A percentile compares a stretch with the other conserved stretches of the same genome.
Conservation (phyloP, 176 grass and related monocot species). For the Eleusine indica region DNA sequence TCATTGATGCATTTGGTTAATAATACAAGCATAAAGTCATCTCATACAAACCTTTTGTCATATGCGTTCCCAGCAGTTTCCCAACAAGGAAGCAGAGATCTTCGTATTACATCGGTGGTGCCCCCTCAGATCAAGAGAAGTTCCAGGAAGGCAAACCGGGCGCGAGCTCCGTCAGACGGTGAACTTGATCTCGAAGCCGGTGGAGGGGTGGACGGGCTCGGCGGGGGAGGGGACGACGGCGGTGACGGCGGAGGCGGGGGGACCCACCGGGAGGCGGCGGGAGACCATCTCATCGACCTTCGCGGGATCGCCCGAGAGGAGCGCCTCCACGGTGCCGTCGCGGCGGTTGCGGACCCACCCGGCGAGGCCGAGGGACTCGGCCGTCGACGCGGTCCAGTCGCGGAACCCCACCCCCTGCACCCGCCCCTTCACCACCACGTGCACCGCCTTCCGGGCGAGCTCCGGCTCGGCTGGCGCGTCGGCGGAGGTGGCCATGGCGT, state of each 20-base stretch:
- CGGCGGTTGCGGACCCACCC: constrained; percentile 86
- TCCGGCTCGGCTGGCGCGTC: constrained; percentile 26
- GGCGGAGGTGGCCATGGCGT: constrained; percentile 43
- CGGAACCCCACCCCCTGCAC: constrained; percentile 85
- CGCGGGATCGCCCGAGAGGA: constrained; percentile 66
- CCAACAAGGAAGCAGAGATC: background rate
- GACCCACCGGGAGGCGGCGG: constrained; percentile 38
- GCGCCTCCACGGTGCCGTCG: constrained; percentile 78
- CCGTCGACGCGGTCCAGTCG: constrained; percentile 77
- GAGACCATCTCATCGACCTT: constrained; percentile 74
- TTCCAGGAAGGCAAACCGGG: background rate
- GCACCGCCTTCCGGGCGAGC: constrained; percentile 46
- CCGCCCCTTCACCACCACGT: constrained; percentile 70
- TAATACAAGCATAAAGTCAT: background rate
- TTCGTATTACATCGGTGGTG: background rate
- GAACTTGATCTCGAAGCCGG: constrained; percentile 70
- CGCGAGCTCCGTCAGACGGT: constrained; percentile 40
- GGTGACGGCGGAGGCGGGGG: constrained; percentile 60
- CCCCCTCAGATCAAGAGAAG: background rate
- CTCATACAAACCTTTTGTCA: background rate
- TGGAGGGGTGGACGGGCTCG: constrained; percentile 40
- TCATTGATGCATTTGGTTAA: background rate
- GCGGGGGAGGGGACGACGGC: constrained; percentile 62
- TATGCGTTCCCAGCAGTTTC: background rate
- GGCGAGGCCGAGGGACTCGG: constrained; percentile 64